Evolutionary conservation across 495 filamentous ascomycete species (phyloP).

Genomic region (Podospora sp.): DNA sequence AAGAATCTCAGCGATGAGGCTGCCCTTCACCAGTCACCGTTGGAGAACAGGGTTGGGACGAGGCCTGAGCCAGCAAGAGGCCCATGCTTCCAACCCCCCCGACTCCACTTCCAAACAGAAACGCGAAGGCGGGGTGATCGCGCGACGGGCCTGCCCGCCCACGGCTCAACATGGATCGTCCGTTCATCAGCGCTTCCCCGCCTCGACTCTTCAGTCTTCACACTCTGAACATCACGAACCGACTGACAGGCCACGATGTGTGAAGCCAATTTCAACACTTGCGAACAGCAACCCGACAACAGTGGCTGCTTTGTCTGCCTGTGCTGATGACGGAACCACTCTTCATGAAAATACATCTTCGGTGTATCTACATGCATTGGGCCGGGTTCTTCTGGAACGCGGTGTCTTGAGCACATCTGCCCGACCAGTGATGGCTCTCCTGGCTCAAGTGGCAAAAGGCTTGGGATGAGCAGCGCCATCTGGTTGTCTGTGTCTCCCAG

Average conservation of each 20-base stretch:
- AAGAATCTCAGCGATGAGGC: neutral
- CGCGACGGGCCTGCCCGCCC: neutral
- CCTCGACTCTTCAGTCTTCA: neutral
- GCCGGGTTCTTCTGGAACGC: neutral
- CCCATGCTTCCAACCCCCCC: neutral
- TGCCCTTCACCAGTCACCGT: neutral
- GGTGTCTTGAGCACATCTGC: neutral
- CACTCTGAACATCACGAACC: neutral
- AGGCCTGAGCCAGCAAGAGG: neutral
- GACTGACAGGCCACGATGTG: neutral
- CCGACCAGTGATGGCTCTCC: neutral
- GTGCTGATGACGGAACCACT: no score
- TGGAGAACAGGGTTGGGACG: neutral
- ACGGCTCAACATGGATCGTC: neutral
- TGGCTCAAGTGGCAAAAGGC: slow-evolving; percentile 3
- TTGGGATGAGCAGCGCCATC: slow-evolving; percentile 2
- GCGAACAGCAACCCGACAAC: no score
- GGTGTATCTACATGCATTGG: neutral
- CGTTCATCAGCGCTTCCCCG: neutral
- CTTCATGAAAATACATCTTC: no score
- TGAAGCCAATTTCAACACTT: no score
- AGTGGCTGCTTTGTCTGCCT: no score
- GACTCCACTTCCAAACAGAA: no score
- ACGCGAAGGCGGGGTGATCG: neutral
- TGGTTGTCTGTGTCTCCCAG: neutral